Conservation (phyloP, 1,284 basidiomycete species). For the Abortiporus biennis region DNA sequence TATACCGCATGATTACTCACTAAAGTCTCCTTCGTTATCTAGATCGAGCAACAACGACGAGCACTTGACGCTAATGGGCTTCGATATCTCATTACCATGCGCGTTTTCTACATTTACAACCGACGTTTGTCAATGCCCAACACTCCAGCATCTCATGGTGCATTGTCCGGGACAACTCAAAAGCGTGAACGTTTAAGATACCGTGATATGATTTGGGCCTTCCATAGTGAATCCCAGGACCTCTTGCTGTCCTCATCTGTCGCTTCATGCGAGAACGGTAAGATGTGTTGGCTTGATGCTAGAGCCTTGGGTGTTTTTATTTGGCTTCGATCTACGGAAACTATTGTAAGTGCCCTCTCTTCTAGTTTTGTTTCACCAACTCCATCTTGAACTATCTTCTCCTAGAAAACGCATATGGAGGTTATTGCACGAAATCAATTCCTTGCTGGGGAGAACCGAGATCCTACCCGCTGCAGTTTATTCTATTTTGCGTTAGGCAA, state of each 20-base stretch:
- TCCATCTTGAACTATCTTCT: slow-evolving; percentile 6
- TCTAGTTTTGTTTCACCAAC: background rate
- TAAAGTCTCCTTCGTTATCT: slow-evolving; percentile 1
- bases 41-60: slow-evolving; percentile 84
- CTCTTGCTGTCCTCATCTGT: slow-evolving; percentile 70
- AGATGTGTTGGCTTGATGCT: slow-evolving; percentile 87
- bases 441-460: slow-evolving; percentile 77
- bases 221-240: slow-evolving; percentile 89
- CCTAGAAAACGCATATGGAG: slow-evolving; percentile 84
- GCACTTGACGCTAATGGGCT: slow-evolving; percentile 86
- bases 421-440: slow-evolving; percentile 91
- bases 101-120: slow-evolving; percentile 77
- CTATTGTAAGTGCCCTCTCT: slow-evolving; percentile 50
- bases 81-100: slow-evolving; percentile 85
- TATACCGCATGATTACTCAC: slow-evolving; percentile 1
- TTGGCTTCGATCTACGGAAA: slow-evolving; percentile 79
- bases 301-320: slow-evolving; percentile 81
- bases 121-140: slow-evolving; percentile 44
- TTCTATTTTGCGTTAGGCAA: slow-evolving; percentile 96
- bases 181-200: slow-evolving; percentile 74
- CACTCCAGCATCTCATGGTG: slow-evolving; percentile 36
- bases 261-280: slow-evolving; percentile 62
- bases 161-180: slow-evolving; percentile 34
- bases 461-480: slow-evolving; percentile 86
- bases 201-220: slow-evolving; percentile 94